Conservation (phyloP, 192 early-diverging fungal species). For the Obelidium mucronatum region DNA sequence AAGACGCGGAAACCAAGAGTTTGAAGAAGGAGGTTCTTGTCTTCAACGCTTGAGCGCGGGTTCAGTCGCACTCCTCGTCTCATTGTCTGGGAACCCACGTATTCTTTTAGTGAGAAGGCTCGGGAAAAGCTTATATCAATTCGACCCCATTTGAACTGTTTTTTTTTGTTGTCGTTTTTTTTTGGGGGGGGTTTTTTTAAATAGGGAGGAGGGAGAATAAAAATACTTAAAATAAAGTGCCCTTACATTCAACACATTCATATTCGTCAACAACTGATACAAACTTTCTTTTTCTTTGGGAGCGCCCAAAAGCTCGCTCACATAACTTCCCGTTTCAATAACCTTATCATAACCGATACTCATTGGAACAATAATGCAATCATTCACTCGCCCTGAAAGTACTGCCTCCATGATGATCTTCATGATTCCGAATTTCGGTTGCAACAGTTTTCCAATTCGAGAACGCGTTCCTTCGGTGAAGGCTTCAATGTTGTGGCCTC, state of each 20-base stretch:
- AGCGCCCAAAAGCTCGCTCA: conserved; percentile 78
- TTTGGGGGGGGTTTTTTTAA: background rate
- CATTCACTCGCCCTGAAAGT: conserved; percentile 61
- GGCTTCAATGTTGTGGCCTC: conserved; percentile 82
- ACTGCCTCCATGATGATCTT: conserved; percentile 84
- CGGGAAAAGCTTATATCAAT: conserved; percentile 84
- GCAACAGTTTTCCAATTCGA: conserved; percentile 80
- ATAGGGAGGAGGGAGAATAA: background rate
- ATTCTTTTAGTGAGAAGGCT: conserved; percentile 73
- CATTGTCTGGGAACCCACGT: conserved; percentile 67
- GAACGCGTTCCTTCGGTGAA: conserved; percentile 86
- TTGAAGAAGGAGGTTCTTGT: conserved; percentile 67
- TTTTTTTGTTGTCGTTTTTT: no score
- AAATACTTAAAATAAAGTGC: background rate
- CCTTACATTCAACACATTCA: conserved; percentile 47
- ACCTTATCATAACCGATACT: conserved; percentile 85
- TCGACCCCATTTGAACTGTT: conserved; percentile 78
- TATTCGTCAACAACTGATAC: conserved; percentile 65
- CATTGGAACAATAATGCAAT: conserved; percentile 81
- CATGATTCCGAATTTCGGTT: conserved; percentile 82
- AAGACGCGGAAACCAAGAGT: conserved; percentile 72
- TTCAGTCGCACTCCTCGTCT: conserved; percentile 58
- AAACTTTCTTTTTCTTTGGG: conserved; percentile 84
- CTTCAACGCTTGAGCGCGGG: conserved; percentile 41
- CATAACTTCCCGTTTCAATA: conserved; percentile 82